Percentiles rank a stretch among this genome's conserved stretches.
These are phyloP conservation scores for Phlebiopsis flavidoalba DNA, from an alignment of 768 basidiomycete species.

Conservation along the genomic window DNA sequence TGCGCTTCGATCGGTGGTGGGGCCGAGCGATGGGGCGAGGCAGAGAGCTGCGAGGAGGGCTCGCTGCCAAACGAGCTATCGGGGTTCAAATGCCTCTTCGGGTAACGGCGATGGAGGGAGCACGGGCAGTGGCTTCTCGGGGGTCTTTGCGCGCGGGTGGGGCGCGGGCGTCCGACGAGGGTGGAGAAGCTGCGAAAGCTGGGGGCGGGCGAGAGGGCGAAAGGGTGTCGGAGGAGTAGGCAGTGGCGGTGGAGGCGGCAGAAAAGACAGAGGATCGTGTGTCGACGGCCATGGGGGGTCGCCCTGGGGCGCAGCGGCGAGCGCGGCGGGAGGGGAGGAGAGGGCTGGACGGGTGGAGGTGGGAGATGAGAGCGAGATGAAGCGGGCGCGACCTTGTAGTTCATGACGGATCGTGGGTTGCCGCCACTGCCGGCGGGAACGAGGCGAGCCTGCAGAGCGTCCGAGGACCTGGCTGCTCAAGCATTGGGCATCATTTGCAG, in stretches of 20 bases:
- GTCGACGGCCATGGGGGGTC: conserved; percentile 4
- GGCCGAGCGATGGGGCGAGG: background rate
- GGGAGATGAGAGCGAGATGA: conserved; percentile 13
- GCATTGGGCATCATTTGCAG: background rate
- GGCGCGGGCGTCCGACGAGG: conserved; percentile 13
- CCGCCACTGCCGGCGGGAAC: conserved; percentile 30
- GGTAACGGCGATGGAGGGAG: conserved; percentile 21
- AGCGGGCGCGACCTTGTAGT: conserved; percentile 12
- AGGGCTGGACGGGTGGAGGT: conserved; percentile 16
- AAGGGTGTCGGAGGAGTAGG: conserved; percentile 14
- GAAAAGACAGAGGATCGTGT: conserved; percentile 10
- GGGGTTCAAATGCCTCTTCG: conserved; percentile 13
- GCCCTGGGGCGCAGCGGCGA: conserved; percentile 25
- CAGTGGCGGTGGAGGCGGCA: conserved; percentile 3
- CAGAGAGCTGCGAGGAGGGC: conserved; percentile 7
- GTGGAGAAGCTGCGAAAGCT: conserved; percentile 25
- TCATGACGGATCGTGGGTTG: conserved; percentile 12
- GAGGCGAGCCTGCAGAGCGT: conserved; percentile 20
- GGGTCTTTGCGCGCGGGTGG: conserved; percentile 19
- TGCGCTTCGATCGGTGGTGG: conserved; percentile 56
- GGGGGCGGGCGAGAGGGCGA: conserved; percentile 21
- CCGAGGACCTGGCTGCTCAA: too few species aligned
- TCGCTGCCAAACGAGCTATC: conserved; percentile 1
- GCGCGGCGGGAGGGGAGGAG: conserved; percentile 24
- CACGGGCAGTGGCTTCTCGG: conserved; percentile 29